These are phyloP conservation scores for Sclerotinia subarctica DNA, from an alignment of 2,329 filamentous ascomycete genomes.

Conservation along the genomic window DNA sequence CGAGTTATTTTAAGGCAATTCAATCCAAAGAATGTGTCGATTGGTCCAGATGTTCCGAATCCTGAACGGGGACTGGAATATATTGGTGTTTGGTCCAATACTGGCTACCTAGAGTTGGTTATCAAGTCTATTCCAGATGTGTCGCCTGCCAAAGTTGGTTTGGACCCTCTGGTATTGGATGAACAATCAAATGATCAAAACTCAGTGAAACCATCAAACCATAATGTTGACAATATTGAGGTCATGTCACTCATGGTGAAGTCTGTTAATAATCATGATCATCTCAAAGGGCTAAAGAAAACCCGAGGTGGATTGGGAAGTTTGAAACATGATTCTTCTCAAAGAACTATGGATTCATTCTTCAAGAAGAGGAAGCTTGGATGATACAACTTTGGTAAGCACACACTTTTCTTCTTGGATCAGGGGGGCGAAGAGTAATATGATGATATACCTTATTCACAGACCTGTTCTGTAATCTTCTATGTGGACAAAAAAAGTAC, in stretches of 20 bases:
- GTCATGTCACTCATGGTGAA: conserved; percentile 51
- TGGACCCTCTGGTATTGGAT: neutral
- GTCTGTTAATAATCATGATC: conserved; percentile 65
- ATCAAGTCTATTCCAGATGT: conserved; percentile 24
- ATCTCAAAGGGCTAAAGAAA: conserved; percentile 72
- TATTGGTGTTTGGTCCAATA: conserved; percentile 62
- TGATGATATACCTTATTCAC: conserved; percentile 74
- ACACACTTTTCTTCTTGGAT: conserved; percentile 25
- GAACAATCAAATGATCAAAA: neutral
- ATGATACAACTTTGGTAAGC: conserved; percentile 19
- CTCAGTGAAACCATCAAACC: neutral
- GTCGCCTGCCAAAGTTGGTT: conserved; percentile 1
- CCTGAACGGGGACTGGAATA: conserved; percentile 43
- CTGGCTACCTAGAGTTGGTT: conserved; percentile 49
- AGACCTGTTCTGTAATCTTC: conserved; percentile 76
- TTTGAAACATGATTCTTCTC: conserved; percentile 68
- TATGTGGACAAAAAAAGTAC: conserved; percentile 68
- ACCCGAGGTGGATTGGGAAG: conserved; percentile 82
- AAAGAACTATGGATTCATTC: conserved; percentile 74
- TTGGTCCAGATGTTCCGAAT: conserved; percentile 44
- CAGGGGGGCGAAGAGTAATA: conserved; percentile 40
- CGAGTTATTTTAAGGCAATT: conserved; percentile 58
- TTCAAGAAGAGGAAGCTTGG: conserved; percentile 57
- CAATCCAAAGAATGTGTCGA: conserved; percentile 32
- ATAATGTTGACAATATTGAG: conserved; percentile 32